phyloP scores from a whole-genome alignment of 208 protist species.

The Crithidia bombi region DNA sequence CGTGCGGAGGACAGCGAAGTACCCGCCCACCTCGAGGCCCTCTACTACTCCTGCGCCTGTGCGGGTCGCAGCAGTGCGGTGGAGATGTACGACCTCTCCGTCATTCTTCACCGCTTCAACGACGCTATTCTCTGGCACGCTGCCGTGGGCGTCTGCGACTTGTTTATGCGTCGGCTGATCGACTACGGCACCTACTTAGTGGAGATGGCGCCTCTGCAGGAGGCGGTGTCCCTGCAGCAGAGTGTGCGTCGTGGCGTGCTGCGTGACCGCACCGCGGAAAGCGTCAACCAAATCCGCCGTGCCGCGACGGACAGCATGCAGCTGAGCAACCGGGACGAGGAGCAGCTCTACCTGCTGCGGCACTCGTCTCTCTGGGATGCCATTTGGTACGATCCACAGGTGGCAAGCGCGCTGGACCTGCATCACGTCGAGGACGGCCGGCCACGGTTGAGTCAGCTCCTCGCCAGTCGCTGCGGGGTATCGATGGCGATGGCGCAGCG shows the following conservation, averaged over 20 bases:
- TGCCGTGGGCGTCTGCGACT: conserved; percentile 80
- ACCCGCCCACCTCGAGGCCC: conserved; percentile 47
- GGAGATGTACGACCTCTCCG: conserved; percentile 77
- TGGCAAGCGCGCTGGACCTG: conserved; percentile 71
- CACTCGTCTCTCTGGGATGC: conserved; percentile 84
- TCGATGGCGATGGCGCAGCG: conserved; percentile 69
- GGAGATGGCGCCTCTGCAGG: conserved; percentile 80
- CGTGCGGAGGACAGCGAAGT: conserved; percentile 38
- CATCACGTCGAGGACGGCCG: conserved; percentile 85
- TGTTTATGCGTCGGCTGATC: conserved; percentile 74
- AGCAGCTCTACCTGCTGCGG: conserved; percentile 78
- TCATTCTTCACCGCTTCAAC: conserved; percentile 69
- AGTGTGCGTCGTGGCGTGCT: conserved; percentile 53
- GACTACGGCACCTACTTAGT: conserved; percentile 85
- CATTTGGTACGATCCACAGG: conserved; percentile 80
- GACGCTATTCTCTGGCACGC: conserved; percentile 83
- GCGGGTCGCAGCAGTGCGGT: conserved; percentile 77
- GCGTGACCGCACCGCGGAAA: conserved; percentile 54
- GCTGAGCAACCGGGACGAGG: conserved; percentile 77
- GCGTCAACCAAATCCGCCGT: conserved; percentile 31
- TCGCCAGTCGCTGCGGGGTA: conserved; percentile 84
- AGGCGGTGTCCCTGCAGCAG: conserved; percentile 75
- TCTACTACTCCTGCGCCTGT: conserved; percentile 75
- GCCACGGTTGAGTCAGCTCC: conserved; percentile 73
- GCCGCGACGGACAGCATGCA: conserved; percentile 52